Evolutionary conservation across 345 rosid genomes (phyloP), one percentile per base, ranked within the genome.

Genomic region (Dipteronia dyeriana): DNA sequence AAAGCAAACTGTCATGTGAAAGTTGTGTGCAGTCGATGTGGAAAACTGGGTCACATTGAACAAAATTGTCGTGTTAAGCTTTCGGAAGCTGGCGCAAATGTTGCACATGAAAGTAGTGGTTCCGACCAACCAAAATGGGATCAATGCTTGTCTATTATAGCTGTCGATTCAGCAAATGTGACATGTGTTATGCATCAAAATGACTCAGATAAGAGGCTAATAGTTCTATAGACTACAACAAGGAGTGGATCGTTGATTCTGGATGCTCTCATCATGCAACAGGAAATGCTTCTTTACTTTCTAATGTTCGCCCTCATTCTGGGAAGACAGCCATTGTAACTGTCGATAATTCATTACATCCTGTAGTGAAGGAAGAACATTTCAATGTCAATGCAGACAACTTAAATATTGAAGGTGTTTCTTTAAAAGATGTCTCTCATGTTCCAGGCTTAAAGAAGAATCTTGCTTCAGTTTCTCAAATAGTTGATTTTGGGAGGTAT

Each of bases 191-290:
- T 41, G 45, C 45, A 6, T 10, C 10, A 7, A 0, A 41, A 1
- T 41, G 45, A 41, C 7, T 9, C 9, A 6, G 9, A 41, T 41
- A 41, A 41, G 10, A 41, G 45, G 45, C 10, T 41, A 12, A 70
- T 25, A 23, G 0, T 25, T 54, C 12, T 23, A 70, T 70, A 11
- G 14, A 63, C 8, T 49, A 26, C 8, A 41, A 1, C 3, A 63
- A 71, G 13, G 65, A 61, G 2, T 78, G 39, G 76, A 78, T 71
- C 9, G 60, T 76, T 4, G 80, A 77, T 8, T 69, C 51, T 29
- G 38, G 69, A 60, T 77, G 67, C 16, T 71, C 76, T 4, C 76
- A 78, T 54, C 72, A n/a, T n/a, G n/a, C n/a, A n/a, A n/a, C n/a
- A n/a, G n/a, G n/a, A n/a, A n/a, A n/a, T n/a, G n/a, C n/a, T n/a